Evolutionary conservation across 2,329 filamentous ascomycete genomes (phyloP).

Genomic region (Apiospora arundinis): DNA sequence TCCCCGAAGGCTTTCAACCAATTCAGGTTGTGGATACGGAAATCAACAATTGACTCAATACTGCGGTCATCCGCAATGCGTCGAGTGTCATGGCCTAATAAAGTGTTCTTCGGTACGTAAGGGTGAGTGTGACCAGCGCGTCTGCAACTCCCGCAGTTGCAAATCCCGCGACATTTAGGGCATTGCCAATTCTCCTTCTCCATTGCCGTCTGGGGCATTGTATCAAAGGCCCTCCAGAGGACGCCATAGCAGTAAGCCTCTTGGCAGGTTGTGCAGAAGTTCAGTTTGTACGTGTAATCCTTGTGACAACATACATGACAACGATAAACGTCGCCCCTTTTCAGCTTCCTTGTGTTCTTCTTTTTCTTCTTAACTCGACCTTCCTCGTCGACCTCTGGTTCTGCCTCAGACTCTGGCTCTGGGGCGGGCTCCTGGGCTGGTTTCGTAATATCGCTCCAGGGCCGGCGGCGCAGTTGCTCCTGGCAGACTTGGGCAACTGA

Average conservation of each 20-base stretch:
- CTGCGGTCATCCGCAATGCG: constrained; percentile 90
- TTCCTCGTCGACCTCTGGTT: constrained; percentile 68
- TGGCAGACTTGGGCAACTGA: constrained; percentile 93
- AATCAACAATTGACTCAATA: constrained; percentile 89
- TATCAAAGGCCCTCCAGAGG: constrained; percentile 88
- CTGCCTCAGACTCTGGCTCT: constrained; percentile 37
- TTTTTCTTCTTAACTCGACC: constrained; percentile 68
- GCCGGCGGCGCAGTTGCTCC: constrained; percentile 79
- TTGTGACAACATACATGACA: constrained; percentile 87
- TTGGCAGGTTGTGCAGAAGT: constrained; percentile 78
- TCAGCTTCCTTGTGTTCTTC: constrained; percentile 62
- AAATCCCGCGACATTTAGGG: constrained; percentile 83
- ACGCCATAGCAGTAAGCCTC: constrained; percentile 92
- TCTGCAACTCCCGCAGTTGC: constrained; percentile 84
- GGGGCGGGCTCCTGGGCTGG: constrained; percentile 45
- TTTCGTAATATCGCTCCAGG: constrained; percentile 82
- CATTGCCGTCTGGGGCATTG: constrained; percentile 83
- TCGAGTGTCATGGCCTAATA: constrained; percentile 89
- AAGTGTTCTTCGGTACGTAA: constrained; percentile 85
- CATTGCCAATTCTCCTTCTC: constrained; percentile 86
- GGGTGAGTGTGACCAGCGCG: constrained; percentile 70
- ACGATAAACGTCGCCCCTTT: constrained; percentile 59
- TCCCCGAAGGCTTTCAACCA: constrained; percentile 74
- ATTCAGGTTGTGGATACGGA: constrained; percentile 83
- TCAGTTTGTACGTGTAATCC: constrained; percentile 85